These are phyloP conservation scores for Akanthomyces uredinophilus DNA, from an alignment of 2,329 filamentous ascomycete species.

Conservation along the genomic window DNA sequence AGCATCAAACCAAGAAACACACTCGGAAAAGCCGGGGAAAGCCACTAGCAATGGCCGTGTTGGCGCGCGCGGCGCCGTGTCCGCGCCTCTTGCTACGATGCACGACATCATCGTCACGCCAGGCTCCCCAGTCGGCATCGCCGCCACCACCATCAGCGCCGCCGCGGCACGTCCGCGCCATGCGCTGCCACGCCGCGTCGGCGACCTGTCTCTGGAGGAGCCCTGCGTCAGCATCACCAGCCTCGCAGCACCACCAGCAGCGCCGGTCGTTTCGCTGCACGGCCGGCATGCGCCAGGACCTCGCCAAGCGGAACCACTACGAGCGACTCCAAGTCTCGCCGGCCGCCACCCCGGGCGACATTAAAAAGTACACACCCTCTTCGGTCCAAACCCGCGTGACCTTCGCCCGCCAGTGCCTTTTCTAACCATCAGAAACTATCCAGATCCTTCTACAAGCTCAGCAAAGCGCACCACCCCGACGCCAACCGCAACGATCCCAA, in stretches of 20 bases:
- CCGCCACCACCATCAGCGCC: background rate
- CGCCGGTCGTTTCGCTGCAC: slow-evolving; percentile 23
- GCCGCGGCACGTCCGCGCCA: background rate
- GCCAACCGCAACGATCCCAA: slow-evolving; percentile 71
- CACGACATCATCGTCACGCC: background rate
- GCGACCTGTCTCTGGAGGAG: background rate
- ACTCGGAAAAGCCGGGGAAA: background rate
- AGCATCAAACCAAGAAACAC: background rate
- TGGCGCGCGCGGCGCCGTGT: slow-evolving; percentile 4
- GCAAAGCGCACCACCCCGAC: slow-evolving; percentile 89
- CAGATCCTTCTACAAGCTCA: slow-evolving; percentile 82
- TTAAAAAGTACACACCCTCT: slow-evolving; percentile 71
- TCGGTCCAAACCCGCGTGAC: too few relatives aligned
- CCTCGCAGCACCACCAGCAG: slow-evolving; percentile 11
- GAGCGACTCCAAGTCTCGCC: slow-evolving; percentile 69
- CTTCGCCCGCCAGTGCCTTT: too few relatives aligned
- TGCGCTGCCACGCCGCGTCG: background rate
- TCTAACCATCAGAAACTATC: background rate
- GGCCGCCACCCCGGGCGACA: slow-evolving; percentile 66
- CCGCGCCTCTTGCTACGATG: background rate
- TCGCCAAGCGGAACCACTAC: slow-evolving; percentile 64
- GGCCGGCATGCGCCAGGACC: slow-evolving; percentile 16
- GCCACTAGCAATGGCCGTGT: background rate
- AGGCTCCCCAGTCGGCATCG: background rate
- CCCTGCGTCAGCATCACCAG: background rate